Base-by-base conservation (phyloP, 2,329 filamentous ascomycete genomes). In the Microcera coccophila region DNA sequence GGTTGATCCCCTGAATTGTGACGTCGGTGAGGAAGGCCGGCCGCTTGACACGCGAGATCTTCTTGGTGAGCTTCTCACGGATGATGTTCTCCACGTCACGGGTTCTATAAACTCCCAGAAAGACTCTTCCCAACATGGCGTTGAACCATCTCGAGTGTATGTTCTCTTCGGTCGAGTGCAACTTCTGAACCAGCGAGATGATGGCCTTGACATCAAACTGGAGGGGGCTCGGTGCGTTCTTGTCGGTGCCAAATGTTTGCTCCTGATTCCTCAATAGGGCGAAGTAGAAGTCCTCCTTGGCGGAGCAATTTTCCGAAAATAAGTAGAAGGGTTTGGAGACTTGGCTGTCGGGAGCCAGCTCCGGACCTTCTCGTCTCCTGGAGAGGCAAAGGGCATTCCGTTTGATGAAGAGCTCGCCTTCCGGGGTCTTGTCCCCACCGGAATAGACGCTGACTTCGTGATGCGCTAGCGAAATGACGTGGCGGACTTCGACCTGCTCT, bases 241-340 rank as follows among this genome's bases (percentile, higher is more conserved):
- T 71, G 17, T 72, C 71, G 3, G 72, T 69, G 29, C 75, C 74
- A 44, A 80, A 74, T 14, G 78, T 77, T 55, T 84, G 82, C 53
- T 90, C 84, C 61, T 95, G 87, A 50, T 90, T 94, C 56, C 84
- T 82, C 29, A 98, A 73, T 54, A 98, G 73, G 11, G 91, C 87
- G 66, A 95, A 91, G 64, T 98, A 98, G 67, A 98, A 97, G 62
- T 98, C 93, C 65, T 98, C 93, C 65, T 98, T 98, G 36, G 93
- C 89, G 0, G 90, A 95, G 62, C 88, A 88, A 59, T 94, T 95
- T 53, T 97, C 90, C 0, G 88, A 94, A 65, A 97, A 98, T 4
- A 98, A 73, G 60, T 84, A 97, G 68, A 96, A 97, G 0, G 93
- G 90, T 54, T 87, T 90, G 5, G 87, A 83, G 3, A 77, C 60